Base-by-base conservation (phyloP, 305 asterid genomes). In the Rubia peregrina region DNA sequence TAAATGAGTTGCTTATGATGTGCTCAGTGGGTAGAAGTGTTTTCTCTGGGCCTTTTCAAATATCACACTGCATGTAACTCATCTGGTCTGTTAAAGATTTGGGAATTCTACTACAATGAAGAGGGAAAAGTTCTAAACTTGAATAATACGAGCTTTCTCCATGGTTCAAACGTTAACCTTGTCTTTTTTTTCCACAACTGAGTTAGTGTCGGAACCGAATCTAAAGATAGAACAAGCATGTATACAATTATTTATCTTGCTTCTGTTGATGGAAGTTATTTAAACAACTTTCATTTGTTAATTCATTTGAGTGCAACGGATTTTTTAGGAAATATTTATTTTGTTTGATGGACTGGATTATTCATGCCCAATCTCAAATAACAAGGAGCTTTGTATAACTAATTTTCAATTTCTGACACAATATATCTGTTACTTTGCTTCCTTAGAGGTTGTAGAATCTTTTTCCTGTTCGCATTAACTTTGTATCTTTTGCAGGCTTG, bases 401-500 rank as follows among this genome's bases (percentile, higher is more conserved):
- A 5, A 7, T 9, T 22, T 38, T 56, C 44, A 51, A 16, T 4
- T 51, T 51, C 19, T 6, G 11, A 19, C 64, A 42, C 22, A 63
- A 71, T n/a, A 5, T 24, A 0, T 22, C 17, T 65, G 42, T 36
- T 17, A 16, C 14, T 6, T 10, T 57, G 7, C 61, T 24, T 36
- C 6, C 26, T n/a, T 13, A 10, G n/a, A 51, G 9, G 43, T 44
- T 26, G 2, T 41, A 42, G 21, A 17, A 21, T 0, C 14, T 65
- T 3, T 40, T 12, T 17, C 7, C 38, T 12, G 0, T 6, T n/a
- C 30, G n/a, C 24, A 38, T 56, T 12, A 40, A 5, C 10, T 0
- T 69, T 40, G 17, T 9, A 56, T 66, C 3, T 59, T 51, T 16
- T 75, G 79, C 74, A 94, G 99, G 96, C 95, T 19, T 88, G 94